Evolutionary conservation across 208 protist genomes (phyloP).

Genomic region (Lotmaria passim): DNA sequence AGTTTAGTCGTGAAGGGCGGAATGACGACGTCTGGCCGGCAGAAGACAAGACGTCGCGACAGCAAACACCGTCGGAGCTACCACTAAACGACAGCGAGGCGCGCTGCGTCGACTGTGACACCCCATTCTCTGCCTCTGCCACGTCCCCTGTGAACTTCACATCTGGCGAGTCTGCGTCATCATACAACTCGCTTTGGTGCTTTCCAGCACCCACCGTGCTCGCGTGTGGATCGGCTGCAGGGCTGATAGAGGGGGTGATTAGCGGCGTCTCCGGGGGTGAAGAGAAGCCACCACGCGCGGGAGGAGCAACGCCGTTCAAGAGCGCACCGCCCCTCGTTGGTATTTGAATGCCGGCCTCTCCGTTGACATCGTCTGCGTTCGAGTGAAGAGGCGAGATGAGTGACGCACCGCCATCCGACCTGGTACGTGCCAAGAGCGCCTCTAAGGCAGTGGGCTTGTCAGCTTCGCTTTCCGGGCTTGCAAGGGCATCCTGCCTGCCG

Average conservation of each 20-base stretch:
- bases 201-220: neutral
- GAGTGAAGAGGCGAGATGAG: neutral
- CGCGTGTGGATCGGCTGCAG: neutral
- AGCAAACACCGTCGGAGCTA: neutral
- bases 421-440: slow-evolving; percentile 12
- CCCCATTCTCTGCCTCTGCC: no score
- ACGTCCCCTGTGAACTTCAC: neutral
- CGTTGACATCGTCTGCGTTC: neutral
- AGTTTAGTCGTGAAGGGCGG: slow-evolving; percentile 13
- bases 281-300: neutral
- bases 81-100: neutral
- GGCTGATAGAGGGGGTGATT: neutral
- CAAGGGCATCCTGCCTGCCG: neutral
- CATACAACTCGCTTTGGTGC: neutral
- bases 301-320: neutral
- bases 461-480: neutral
- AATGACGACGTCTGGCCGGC: neutral
- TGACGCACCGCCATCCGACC: neutral
- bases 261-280: slow-evolving; percentile 11
- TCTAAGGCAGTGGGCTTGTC: slow-evolving; percentile 12
- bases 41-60: neutral
- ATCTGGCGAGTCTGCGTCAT: neutral
- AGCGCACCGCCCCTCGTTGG: neutral
- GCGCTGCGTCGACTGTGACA: no score
- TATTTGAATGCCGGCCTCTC: neutral